Evolutionary conservation across 768 basidiomycete species (phyloP), one percentile per base, ranked within the genome.

Genomic region (Dioszegia crocea): DNA sequence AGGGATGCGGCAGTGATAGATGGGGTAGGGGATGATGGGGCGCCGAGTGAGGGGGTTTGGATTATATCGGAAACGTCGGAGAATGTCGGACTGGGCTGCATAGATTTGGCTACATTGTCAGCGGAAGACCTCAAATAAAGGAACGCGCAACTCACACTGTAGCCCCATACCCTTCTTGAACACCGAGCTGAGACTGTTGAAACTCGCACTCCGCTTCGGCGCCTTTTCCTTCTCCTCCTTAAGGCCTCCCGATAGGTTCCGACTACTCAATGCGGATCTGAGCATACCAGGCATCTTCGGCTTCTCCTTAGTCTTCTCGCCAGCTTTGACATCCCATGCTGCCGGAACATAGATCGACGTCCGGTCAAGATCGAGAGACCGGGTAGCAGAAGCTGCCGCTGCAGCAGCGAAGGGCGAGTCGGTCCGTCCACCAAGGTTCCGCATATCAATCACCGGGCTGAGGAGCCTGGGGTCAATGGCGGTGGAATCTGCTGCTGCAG

Each of bases 141-240:
- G n/a, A n/a, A n/a, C n/a, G n/a, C n/a, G n/a, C n/a, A n/a, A 33
- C 41, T 19, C 12, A 36, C 54, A 12, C 5, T 12, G 16, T 41
- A 38, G n/a, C 14, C 56, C 47, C 24, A 57, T 60, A 23, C 54
- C 44, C 30, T 56, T 56, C 59, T 62, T 63, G 30, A 68, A 60
- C 4, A 68, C 30, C 57, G 62, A 62, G 31, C 62, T 64, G 24
- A 71, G 33, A 50, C 65, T 68, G 3, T 62, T 68, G 44, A 71
- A 71, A 26, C 67, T 68, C 39, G 66, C 65, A 57, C 65, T 66
- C 38, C 70, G 47, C 39, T 67, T 71, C 2, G 66, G 66, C 4
- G 53, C 50, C 46, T 69, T 69, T 3, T 29, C 39, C 27, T 17
- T 39, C 40, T 62, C 57, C 8, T 29, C 60, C 31, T 27, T 61